Evolutionary conservation across 2,329 filamentous ascomycete species (phyloP).

Genomic region (Cercospora sesami): DNA sequence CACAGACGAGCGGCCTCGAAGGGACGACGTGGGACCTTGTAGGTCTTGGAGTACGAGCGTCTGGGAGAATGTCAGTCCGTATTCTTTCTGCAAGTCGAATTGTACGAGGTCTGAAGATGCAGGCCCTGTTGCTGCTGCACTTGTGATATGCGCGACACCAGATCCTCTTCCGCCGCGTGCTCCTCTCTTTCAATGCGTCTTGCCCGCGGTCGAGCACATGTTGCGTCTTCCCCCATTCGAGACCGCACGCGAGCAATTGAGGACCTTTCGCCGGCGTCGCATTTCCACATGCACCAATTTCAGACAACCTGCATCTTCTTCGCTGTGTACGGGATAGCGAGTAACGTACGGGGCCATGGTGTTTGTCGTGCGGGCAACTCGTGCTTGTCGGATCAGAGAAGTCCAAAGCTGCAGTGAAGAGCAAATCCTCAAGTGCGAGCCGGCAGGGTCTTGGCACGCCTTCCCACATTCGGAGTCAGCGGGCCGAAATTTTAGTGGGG

Average conservation of each 20-base stretch:
- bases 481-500: constrained; percentile 3
- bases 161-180: neutral
- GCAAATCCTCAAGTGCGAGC: neutral
- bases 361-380: constrained; percentile 23
- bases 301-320: constrained; percentile 13
- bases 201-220: neutral
- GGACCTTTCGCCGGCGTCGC: neutral
- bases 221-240: neutral
- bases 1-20: constrained; percentile 99
- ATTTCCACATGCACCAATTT: neutral
- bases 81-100: neutral
- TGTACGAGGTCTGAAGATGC: constrained; percentile 9
- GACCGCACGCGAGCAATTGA: constrained; percentile 4
- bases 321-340: neutral
- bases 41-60: constrained; percentile 95
- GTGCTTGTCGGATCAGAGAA: constrained; percentile 17
- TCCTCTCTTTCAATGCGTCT: neutral
- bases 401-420: constrained; percentile 8
- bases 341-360: constrained; percentile 32
- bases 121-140: neutral
- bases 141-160: neutral
- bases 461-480: neutral
- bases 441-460: neutral
- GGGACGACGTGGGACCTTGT: constrained; percentile 95
- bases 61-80: constrained; percentile 31